Evolutionary conservation across 2,329 filamentous ascomycete genomes (phyloP), one percentile per base, ranked within the genome.

Genomic region (Curvularia sp.): DNA sequence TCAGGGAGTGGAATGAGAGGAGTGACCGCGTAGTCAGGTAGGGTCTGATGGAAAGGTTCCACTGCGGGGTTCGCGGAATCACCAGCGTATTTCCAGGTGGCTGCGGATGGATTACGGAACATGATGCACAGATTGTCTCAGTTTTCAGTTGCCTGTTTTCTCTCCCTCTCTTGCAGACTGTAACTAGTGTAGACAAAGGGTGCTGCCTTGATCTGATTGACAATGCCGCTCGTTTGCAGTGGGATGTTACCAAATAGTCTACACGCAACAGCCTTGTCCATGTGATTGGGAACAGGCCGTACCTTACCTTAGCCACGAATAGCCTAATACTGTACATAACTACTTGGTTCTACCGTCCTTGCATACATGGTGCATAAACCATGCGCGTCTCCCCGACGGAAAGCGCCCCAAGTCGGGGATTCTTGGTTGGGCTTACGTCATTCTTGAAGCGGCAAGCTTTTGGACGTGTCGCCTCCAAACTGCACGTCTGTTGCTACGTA

Each of bases 21-120:
- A 0, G 88, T 90, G 7, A 77, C 74, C 5, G 76, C 69, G 67
- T 88, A 90, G 38, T 79, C 74, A 1, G 87, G 87, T 1, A 91
- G 80, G 1, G 75, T 78, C 28, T 77, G 69, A 66, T 92, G 89
- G 71, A 91, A 89, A 8, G 49, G 12, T 45, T 61, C 55, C 15
- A 75, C 70, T 28, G 60, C 49, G 45, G 64, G 61, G 36, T 73
- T 59, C n/a, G 43, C n/a, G 7, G 34, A 18, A 15, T 52, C 49
- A n/a, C 49, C 59, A 13, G 55, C 19, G 49, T 68, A 71, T 27
- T 34, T 59, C 64, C 63, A 75, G 1, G 63, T 57, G 10, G 54
- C 55, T 19, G 74, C 72, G 9, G 67, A 69, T 27, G 69, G 53
- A 39, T 76, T 76, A 49, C 68, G 49, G 53, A 65, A 72, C 69